Base-by-base conservation (phyloP, 768 basidiomycete species). In the Scleroderma citrinum region DNA sequence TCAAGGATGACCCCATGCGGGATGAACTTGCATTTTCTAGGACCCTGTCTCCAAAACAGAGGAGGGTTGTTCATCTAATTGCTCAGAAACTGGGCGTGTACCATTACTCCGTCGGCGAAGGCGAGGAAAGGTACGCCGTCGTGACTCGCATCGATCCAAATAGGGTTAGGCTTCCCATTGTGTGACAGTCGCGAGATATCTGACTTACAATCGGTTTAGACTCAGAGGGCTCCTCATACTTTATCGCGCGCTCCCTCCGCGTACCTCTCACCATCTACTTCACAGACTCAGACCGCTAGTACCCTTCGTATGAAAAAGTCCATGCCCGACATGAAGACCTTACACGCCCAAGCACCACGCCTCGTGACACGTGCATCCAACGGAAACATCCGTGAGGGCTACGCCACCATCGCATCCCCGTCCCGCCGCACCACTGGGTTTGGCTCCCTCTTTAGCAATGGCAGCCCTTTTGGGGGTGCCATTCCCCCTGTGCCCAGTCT, bases 11-110 rank as follows among this genome's bases (percentile, higher is more conserved):
- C 66, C 82, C 79, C 58, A 93, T 98, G 91, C 80, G 95, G 31
- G 94, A 98, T 59, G 94, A 98, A 66, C 82, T 98, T 47, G 93
- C 94, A 5, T 98, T 98, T 68, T 93, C 94, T n/a, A 74, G 90
- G 48, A 82, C 85, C 13, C 77, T 97, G 17, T 73, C 79, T 29
- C 80, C 92, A 19, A 87, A 87, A 64, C 93, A 97, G 65, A 73
- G 95, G 52, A 75, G 94, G 55, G 85, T 92, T 13, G 95, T 99
- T 26, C 95, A 99, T 66, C 77, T 98, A 50, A 87, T 98, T 49
- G 95, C 96, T 17, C 92, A 96, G 71, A 97, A 92, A 69, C 76
- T 99, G 23, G 93, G 92, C 49, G 87, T 99, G 17, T 94, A 87
- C 63, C 93, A 96, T 64, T 92, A 92, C 60, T 93, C 89, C 21